A percentile compares a stretch with the other conserved stretches of the same genome.
phyloP scores from a whole-genome alignment of 352 stramenopile species.

The Pythium brassicae region DNA sequence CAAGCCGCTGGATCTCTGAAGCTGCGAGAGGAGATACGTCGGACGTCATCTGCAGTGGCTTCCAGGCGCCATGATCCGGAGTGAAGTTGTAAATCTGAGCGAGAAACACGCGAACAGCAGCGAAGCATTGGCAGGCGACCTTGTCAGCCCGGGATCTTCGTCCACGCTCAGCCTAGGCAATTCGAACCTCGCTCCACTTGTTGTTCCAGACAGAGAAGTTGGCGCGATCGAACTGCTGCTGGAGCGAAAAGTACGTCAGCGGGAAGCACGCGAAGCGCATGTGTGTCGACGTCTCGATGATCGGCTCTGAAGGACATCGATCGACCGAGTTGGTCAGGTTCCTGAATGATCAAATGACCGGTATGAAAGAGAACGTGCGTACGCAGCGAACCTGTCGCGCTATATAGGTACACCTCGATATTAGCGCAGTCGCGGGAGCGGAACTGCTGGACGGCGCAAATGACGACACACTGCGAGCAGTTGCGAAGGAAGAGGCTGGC shows the following conservation, averaged over 20 bases:
- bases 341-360: too few relatives aligned
- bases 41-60: conserved; percentile 21
- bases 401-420: conserved; percentile 64
- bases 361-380: background rate
- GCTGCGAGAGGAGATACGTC: conserved; percentile 33
- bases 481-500: conserved; percentile 70
- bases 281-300: conserved; percentile 59
- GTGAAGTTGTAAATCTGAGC: conserved; percentile 70
- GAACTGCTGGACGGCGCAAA: conserved; percentile 73
- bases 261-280: conserved; percentile 65
- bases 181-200: conserved; percentile 68
- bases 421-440: conserved; percentile 59
- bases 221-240: conserved; percentile 58
- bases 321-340: background rate
- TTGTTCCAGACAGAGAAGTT: conserved; percentile 82
- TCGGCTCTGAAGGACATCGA: conserved; percentile 34
- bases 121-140: background rate
- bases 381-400: conserved; percentile 31
- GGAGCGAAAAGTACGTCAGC: conserved; percentile 63
- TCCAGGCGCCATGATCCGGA: conserved; percentile 48
- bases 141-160: background rate
- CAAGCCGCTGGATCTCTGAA: conserved; percentile 15
- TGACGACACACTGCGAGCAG: conserved; percentile 54
- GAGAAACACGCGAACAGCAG: too few relatives aligned
- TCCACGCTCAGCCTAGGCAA: background rate